These are phyloP conservation scores for Leccinum truebloodii DNA, from an alignment of 768 basidiomycete species.

Conservation along the genomic window DNA sequence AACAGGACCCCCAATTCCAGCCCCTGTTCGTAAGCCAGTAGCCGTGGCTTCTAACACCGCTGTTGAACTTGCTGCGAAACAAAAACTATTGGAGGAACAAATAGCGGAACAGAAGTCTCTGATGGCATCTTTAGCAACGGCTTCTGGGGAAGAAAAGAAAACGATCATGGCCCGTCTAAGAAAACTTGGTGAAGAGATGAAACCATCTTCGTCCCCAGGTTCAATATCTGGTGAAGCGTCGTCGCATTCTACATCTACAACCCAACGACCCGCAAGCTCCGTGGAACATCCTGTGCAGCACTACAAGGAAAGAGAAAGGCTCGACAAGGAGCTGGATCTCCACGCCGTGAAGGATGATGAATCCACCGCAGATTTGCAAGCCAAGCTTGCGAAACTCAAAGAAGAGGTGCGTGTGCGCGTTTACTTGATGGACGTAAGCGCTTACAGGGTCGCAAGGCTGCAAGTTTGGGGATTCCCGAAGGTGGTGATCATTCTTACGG, in stretches of 20 bases:
- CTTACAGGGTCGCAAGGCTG: constrained; percentile 50
- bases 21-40: constrained; percentile 39
- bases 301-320: constrained; percentile 60
- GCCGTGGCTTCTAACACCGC: constrained; percentile 35
- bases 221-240: constrained; percentile 32
- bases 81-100: constrained; percentile 74
- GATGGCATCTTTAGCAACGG: constrained; percentile 66
- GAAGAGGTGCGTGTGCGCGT: constrained; percentile 59
- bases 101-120: constrained; percentile 88
- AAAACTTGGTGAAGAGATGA: constrained; percentile 81
- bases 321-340: constrained; percentile 86
- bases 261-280: constrained; percentile 25
- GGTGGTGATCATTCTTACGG: constrained; percentile 36
- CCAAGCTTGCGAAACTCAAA: constrained; percentile 73
- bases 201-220: constrained; percentile 34
- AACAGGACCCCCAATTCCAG: constrained; percentile 24
- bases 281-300: constrained; percentile 42
- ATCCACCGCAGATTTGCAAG: constrained; percentile 70
- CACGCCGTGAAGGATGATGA: constrained; percentile 44
- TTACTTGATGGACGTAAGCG: constrained; percentile 1
- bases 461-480: constrained; percentile 69
- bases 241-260: constrained; percentile 27
- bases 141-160: constrained; percentile 74
- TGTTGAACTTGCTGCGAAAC: constrained; percentile 67
- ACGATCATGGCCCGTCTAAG: constrained; percentile 73